Evolutionary conservation across 768 basidiomycete species (phyloP), one percentile per base, ranked within the genome.

Genomic region (Lactarius tabidus): DNA sequence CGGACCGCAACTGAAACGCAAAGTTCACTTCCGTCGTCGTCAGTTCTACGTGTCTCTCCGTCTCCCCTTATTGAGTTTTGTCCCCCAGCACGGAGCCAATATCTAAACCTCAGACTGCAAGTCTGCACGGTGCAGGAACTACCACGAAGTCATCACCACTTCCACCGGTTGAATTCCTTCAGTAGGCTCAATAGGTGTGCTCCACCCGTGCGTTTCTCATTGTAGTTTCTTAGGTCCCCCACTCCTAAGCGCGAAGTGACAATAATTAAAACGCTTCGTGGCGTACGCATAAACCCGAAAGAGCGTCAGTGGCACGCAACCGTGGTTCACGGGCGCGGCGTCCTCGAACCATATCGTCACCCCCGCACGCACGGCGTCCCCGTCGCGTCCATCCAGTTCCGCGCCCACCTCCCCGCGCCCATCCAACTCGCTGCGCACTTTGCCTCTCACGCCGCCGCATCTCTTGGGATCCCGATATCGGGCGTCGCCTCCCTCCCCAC

Each of bases 351-450:
- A 0, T 79, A 75, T 71, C 78, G 80, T 52, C 87, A 89, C 67
- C 81, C 85, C 1, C 80, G 79, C 6, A 85, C 85, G 12, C 84
- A 92, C 77, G 76, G 77, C 64, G 81, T 92, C 61, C 93, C 95
- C 59, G 90, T 86, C 70, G 94, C 93, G 3, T 80, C 81, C 57
- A 80, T 98, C 65, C 92, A 94, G 71, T 84, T 98, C 74, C 89
- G 91, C 57, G 86, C 93, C 1, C 85, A 95, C 78, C 80, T 86
- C 71, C 78, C 82, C 17, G 74, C 77, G 41, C 81, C 84, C 9
- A 85, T 98, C 57, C 84, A 86, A 70, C 83, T 94, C 66, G 95
- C 90, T 77, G 83, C 88, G 6, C 88, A 91, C 74, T 95, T 98
- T 70, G 88, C 88, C 0, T 74, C 84, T 0, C 94, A 95, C 70